phyloP scores from a whole-genome alignment of 495 filamentous ascomycete species.

The Letharia columbiana region DNA sequence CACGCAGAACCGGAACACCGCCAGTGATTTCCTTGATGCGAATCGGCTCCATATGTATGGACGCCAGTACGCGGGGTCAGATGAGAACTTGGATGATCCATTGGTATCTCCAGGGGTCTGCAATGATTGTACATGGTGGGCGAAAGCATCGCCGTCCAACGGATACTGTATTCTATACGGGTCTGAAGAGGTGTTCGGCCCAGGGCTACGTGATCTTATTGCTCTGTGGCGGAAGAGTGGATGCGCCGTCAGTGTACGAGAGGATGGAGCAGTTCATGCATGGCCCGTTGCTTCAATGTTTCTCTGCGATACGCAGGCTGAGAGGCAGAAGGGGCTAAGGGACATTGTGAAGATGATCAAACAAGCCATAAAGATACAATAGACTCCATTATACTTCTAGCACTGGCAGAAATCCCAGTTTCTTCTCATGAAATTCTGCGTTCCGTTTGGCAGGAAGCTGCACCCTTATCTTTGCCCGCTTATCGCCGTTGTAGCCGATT shows the following conservation, averaged over 20 bases:
- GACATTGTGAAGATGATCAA: slow-evolving; percentile 44
- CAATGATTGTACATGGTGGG: slow-evolving; percentile 55
- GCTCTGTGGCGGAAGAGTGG: slow-evolving; percentile 39
- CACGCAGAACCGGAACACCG: slow-evolving; percentile 35
- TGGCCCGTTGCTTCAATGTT: slow-evolving; percentile 71
- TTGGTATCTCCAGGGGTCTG: slow-evolving; percentile 60
- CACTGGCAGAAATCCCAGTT: background rate
- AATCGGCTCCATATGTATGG: slow-evolving; percentile 53
- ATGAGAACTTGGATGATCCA: slow-evolving; percentile 39
- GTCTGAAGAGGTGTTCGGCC: slow-evolving; percentile 60
- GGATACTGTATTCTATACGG: slow-evolving; percentile 61
- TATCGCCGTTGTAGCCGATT: slow-evolving; percentile 10
- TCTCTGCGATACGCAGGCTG: slow-evolving; percentile 45
- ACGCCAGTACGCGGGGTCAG: slow-evolving; percentile 50
- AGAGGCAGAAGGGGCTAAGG: slow-evolving; percentile 49
- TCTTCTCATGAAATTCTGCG: background rate
- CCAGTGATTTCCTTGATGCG: slow-evolving; percentile 41
- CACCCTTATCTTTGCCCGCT: slow-evolving; percentile 11
- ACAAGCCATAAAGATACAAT: slow-evolving; percentile 16
- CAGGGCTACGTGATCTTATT: slow-evolving; percentile 50
- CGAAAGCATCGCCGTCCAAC: slow-evolving; percentile 44
- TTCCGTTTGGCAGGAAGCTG: background rate
- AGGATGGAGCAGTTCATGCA: slow-evolving; percentile 62
- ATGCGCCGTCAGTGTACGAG: slow-evolving; percentile 38
- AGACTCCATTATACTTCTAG: background rate